Evolutionary conservation across 768 basidiomycete species (phyloP), one percentile per base, ranked within the genome.

Genomic region (Hygrocybe punicea): DNA sequence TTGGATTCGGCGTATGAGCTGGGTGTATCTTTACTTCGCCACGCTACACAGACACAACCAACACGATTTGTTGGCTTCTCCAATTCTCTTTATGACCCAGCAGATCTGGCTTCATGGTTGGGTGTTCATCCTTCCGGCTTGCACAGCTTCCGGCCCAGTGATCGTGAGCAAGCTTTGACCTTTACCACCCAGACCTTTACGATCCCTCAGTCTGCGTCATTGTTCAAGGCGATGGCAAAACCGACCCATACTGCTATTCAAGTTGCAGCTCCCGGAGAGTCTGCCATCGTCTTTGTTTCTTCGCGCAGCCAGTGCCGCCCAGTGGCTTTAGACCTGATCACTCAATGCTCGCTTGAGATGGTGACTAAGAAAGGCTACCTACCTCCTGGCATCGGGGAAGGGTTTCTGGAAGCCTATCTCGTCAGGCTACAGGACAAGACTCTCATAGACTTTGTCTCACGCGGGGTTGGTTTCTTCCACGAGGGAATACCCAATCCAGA

Each of bases 141-240:
- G 40, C 85, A 87, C 68, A 84, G 82, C 67, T 97, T 99, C 78
- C 78, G 83, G 6, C 89, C 95, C 2, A 82, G 77, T 42, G 88
- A 93, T 64, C 85, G 95, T 36, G 91, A 93, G 57, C 89, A 92
- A 62, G 80, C 91, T 0, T 73, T 98, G 17, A 74, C 76, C 7
- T 79, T 84, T 29, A 80, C 81, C 16, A 80, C 84, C 11, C 85
- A 89, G 54, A 81, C 91, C 0, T 98, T 96, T 73, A 87, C 85
- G 16, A 88, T 93, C 45, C 84, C 93, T 0, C 85, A 93, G 63
- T 97, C 95, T 4, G 81, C 88, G 0, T 85, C 91, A 0, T 77
- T 98, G 17, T 86, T 93, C 73, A 95, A 94, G 65, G 82, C 86
- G 2, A 97, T 98, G 87, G 84, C 89, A 47, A 95, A 93, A 67